Conservation (phyloP, 225 moss, liverwort and hornwort species). For the Anthoceros angustus region DNA sequence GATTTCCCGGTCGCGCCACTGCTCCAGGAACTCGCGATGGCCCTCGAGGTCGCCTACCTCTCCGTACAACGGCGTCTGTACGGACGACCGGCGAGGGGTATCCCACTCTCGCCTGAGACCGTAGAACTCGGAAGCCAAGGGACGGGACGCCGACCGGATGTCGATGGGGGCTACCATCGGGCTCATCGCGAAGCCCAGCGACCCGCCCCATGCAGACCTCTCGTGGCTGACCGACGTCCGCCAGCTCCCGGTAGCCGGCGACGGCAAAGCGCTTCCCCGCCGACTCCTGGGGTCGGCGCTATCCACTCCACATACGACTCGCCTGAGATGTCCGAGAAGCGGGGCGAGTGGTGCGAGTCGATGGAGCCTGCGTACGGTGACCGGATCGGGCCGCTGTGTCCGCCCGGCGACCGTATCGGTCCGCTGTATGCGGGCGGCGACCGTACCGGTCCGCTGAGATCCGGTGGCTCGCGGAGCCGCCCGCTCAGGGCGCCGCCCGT, state of each 20-base stretch:
- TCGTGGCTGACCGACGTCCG: neutral
- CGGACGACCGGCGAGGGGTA: neutral
- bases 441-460: no score
- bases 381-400: no score
- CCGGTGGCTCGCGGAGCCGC: no score
- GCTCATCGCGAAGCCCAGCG: neutral
- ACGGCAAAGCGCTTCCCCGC: neutral
- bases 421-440: no score
- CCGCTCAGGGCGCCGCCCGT: no score
- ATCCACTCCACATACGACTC: no score
- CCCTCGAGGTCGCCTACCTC: neutral
- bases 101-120: neutral
- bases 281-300: neutral
- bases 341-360: no score
- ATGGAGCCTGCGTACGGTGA: no score
- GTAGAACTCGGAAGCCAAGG: neutral
- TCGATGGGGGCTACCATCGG: neutral
- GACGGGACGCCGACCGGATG: neutral
- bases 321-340: no score
- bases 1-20: neutral
- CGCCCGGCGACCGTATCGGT: no score
- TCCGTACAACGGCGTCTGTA: neutral
- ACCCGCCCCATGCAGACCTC: neutral
- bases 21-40: neutral
- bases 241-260: neutral